These are phyloP conservation scores for Hymenoscyphus linearis DNA, from an alignment of 2,329 filamentous ascomycete species.

Conservation along the genomic window DNA sequence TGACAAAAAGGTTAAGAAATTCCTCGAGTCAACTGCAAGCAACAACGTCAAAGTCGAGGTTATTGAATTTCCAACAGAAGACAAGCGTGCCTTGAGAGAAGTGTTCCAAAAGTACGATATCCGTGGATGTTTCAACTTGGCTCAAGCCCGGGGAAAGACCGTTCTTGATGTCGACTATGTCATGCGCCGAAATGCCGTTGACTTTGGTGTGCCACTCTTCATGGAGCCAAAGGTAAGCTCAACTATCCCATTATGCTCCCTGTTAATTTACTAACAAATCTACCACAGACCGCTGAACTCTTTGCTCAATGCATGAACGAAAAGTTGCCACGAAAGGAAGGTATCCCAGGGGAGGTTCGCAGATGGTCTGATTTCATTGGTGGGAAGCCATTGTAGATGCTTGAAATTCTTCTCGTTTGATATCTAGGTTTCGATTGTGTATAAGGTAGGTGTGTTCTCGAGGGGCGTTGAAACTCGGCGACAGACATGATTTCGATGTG, in stretches of 20 bases:
- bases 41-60: slow-evolving; percentile 70
- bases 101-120: slow-evolving; percentile 98
- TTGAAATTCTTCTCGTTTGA: not conserved
- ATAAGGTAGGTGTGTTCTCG: not conserved
- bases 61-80: slow-evolving; percentile 93
- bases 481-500: not conserved
- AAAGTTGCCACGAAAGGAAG: slow-evolving; percentile 85
- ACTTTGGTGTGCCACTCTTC: slow-evolving; percentile 95
- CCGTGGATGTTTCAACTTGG: slow-evolving; percentile 91
- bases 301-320: slow-evolving; percentile 96
- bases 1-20: slow-evolving; percentile 72
- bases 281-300: slow-evolving; percentile 76
- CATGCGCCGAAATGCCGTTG: slow-evolving; percentile 95
- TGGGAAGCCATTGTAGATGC: slow-evolving; percentile 64
- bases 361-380: slow-evolving; percentile 96
- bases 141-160: slow-evolving; percentile 75
- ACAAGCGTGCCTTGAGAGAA: slow-evolving; percentile 90
- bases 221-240: slow-evolving; percentile 90
- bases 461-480: not conserved
- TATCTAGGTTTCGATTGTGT: not conserved
- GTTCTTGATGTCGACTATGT: slow-evolving; percentile 92
- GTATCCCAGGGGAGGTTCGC: slow-evolving; percentile 85
- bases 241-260: slow-evolving; percentile 6
- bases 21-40: slow-evolving; percentile 69
- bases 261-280: not conserved